These are phyloP conservation scores for Fusarium acutatum DNA, from an alignment of 2,329 filamentous ascomycete species.

Conservation along the genomic window DNA sequence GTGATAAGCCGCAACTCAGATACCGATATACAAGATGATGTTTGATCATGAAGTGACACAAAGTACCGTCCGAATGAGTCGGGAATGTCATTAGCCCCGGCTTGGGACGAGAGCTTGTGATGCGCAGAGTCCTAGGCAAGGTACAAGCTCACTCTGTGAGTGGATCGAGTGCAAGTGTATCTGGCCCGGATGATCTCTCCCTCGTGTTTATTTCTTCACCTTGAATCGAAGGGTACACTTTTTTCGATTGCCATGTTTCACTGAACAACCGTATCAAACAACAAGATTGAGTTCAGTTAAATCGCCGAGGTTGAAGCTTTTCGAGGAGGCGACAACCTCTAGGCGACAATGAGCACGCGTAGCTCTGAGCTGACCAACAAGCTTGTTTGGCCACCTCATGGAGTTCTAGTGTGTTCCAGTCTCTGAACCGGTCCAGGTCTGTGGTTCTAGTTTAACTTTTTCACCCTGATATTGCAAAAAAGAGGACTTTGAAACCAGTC, in stretches of 20 bases:
- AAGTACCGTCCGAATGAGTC: background rate
- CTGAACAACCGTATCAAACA: background rate
- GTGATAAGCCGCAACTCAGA: background rate
- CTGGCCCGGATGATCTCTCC: slow-evolving; percentile 4
- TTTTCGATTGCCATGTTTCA: background rate
- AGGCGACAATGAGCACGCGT: slow-evolving; percentile 19
- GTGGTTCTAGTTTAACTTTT: background rate
- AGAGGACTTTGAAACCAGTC: background rate
- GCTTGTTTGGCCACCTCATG: background rate
- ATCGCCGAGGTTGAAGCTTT: background rate
- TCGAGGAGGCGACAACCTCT: background rate
- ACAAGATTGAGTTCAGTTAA: background rate
- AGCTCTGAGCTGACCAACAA: slow-evolving; percentile 23
- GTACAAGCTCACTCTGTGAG: slow-evolving; percentile 5
- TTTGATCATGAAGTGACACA: background rate
- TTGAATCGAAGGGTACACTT: background rate
- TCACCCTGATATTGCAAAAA: background rate
- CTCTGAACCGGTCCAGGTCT: background rate
- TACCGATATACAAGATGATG: background rate
- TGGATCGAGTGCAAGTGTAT: slow-evolving; percentile 15
- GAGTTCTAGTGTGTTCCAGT: background rate
- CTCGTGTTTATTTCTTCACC: slow-evolving; percentile 8
- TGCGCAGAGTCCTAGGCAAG: slow-evolving; percentile 15
- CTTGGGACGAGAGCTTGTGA: slow-evolving; percentile 7
- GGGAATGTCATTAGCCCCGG: background rate